Conservation (phyloP, 345 rosid genomes). For the Bruguiera sexangula region DNA sequence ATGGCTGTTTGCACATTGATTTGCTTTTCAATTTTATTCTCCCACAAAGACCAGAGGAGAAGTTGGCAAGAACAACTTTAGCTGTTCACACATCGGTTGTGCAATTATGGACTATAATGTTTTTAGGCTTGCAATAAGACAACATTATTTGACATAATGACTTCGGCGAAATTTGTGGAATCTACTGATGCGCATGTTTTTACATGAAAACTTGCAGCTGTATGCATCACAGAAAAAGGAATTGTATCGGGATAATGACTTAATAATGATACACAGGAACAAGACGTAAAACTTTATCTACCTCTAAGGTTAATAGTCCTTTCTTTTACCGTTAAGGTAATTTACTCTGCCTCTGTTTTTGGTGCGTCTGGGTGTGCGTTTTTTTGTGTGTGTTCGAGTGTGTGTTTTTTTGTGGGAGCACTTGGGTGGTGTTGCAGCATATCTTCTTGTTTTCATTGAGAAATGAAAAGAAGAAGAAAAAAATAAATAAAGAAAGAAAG, state of each 20-base stretch:
- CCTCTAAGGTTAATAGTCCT: no score
- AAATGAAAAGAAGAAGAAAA: slow-evolving; percentile 35
- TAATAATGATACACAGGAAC: background rate
- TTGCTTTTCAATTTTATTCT: slow-evolving; percentile 13
- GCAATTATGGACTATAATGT: slow-evolving; percentile 50
- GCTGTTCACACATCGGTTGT: slow-evolving; percentile 15
- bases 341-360: no score
- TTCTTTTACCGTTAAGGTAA: no score
- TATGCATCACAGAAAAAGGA: slow-evolving; percentile 16
- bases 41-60: slow-evolving; percentile 14
- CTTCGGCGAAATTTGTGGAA: slow-evolving; percentile 52
- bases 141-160: slow-evolving; percentile 47
- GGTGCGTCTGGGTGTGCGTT: no score
- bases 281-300: no score
- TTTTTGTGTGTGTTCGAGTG: background rate
- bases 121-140: slow-evolving; percentile 40
- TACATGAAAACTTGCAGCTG: no score
- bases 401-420: background rate
- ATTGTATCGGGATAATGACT: background rate
- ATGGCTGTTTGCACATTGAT: slow-evolving; percentile 17
- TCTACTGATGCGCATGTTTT: slow-evolving; percentile 42
- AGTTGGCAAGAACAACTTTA: slow-evolving; percentile 19
- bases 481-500: slow-evolving; percentile 21
- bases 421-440: background rate
- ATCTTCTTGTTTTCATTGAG: slow-evolving; percentile 17